Base-by-base conservation (phyloP, 169 alveolate species). In the Theileria sp. region DNA sequence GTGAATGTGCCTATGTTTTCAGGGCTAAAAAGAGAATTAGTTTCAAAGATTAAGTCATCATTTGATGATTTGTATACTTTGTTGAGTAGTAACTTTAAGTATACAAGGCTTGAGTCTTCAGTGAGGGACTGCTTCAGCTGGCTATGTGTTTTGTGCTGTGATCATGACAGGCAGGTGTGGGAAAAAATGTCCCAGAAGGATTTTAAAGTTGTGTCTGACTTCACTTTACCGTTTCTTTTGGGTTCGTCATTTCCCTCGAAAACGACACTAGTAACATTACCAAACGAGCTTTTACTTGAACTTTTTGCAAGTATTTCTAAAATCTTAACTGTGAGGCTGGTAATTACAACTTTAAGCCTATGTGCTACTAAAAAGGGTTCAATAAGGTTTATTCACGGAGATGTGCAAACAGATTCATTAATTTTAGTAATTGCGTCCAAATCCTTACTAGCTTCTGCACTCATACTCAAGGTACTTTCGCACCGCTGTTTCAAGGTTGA, bases 1-100 rank as follows among this genome's bases (percentile, higher is more conserved):
- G 58, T 74, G 36, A 71, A 79, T 80, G 67, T 77, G 50, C 82
- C 79, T 17, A 32, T 61, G 25, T 68, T 85, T 32, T 30, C 79
- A 26, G 87, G 87, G 0, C 51, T 85, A 50, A 85, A 85, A 83
- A 73, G 74, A n/a, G 89, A 83, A 62, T 38, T 83, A 34, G 89
- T 83, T 4, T 51, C 38, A 17, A 81, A 83, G 25, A 51, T 78
- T 76, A 62, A 75, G 65, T 26, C 56, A 9, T 67, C 77, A 0
- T 83, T 83, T 49, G 86, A 83, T 32, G 36, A 26, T 25, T 38
- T 83, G 21, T 83, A 70, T 44, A 34, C 17, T 13, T 10, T 30
- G 65, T 49, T 83, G 26, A 44, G 34, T 28, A 17, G 68, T 10
- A 62, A 26, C 25, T 58, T 21, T 5, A 25, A 60, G 58, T 73